Evolutionary conservation across 2,329 filamentous ascomycete genomes (phyloP), one percentile per base, ranked within the genome.

Genomic region (Fusarium redolens): DNA sequence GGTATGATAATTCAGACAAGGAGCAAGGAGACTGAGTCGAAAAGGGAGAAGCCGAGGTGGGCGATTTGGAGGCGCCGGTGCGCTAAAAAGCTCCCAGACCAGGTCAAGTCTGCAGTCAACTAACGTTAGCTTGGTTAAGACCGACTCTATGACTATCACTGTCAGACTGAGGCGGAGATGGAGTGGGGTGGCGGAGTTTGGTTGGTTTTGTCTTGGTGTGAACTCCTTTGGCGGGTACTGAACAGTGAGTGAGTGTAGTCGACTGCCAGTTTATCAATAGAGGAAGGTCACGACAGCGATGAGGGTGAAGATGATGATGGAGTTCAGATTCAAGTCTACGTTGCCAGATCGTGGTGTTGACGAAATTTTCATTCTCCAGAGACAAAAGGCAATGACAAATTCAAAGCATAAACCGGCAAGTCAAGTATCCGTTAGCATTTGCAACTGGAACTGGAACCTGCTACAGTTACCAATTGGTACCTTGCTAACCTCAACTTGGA

Each of bases 161-260:
- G 58, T 52, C 58, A 52, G 66, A 69, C 65, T 69, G 56, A 67
- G 48, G 63, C 70, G 70, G 70, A 71, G 61, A 61, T 64, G 51
- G 47, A 55, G 71, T 73, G 70, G 71, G 71, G 71, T 68, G 71
- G 71, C 71, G 70, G 71, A 73, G 71, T 72, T 54, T 64, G 47
- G 31, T 61, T 47, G 61, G 50, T 37, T 62, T 66, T 62, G 68
- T 54, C 38, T 71, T 64, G 71, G 71, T 73, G 70, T 66, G 70
- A 73, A 43, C 58, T 69, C 38, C 64, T 71, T n/a, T 64, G 60
- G 54, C 63, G 58, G 68, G 68, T 61, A 58, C 43, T 31, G 68
- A 44, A 28, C n/a, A 51, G 47, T 22, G 47, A 33, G 30, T 22
- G n/a, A 50, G 25, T 47, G 20, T 18, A 33, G 48, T 51, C 31